phyloP scores from a whole-genome alignment of 495 filamentous ascomycete genomes.

The Talaromyces borbonicus region DNA sequence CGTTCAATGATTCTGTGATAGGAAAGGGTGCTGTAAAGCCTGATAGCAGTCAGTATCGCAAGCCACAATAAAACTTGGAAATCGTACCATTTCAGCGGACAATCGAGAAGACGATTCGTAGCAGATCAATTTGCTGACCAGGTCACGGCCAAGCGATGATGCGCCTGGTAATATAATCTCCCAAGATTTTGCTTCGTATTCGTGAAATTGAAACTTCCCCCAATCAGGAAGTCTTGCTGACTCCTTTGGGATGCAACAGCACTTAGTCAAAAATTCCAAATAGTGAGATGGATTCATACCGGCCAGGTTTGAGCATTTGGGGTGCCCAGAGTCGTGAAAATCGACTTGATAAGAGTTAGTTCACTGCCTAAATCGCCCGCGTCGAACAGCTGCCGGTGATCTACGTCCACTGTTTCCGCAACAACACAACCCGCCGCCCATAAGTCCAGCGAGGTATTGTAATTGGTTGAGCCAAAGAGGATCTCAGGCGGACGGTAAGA shows the following conservation, averaged over 20 bases:
- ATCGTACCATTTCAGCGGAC: constrained; percentile 39
- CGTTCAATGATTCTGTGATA: too few relatives aligned
- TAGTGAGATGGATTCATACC: constrained; percentile 21
- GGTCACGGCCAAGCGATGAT: constrained; percentile 39
- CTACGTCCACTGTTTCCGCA: constrained; percentile 46
- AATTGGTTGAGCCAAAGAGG: constrained; percentile 71
- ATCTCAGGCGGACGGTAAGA: constrained; percentile 85
- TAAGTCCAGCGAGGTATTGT: constrained; percentile 65
- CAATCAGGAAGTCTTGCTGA: constrained; percentile 48
- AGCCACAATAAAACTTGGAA: background rate
- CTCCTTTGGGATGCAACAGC: too few relatives aligned
- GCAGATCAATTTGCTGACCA: constrained; percentile 43
- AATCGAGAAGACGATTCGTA: constrained; percentile 47
- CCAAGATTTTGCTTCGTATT: constrained; percentile 44
- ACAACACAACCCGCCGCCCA: constrained; percentile 85
- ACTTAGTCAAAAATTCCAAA: background rate
- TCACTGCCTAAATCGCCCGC: constrained; percentile 84
- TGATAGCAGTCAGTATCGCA: background rate
- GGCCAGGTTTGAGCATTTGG: constrained; percentile 73
- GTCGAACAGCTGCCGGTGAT: constrained; percentile 61
- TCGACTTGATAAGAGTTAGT: constrained; percentile 76
- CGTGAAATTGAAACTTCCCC: constrained; percentile 54
- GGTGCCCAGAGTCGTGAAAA: constrained; percentile 83
- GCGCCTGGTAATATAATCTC: constrained; percentile 39
- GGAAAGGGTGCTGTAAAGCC: constrained; percentile 15